phyloP scores from a whole-genome alignment of 257 asterid species.

The Nicotiana otophora region DNA sequence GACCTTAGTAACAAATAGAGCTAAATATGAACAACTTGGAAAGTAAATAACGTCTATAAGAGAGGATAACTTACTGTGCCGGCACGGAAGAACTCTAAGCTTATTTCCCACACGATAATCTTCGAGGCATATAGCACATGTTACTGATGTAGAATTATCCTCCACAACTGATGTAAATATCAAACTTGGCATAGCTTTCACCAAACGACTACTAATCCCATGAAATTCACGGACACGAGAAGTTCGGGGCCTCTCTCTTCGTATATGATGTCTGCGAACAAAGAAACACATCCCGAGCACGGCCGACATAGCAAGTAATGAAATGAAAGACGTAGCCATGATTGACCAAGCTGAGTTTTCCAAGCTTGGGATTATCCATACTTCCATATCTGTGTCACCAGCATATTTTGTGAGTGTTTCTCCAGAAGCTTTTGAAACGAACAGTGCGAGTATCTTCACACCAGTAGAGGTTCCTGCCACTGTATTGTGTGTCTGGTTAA shows the following conservation, averaged over 20 bases:
- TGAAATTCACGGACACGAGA: constrained; percentile 53
- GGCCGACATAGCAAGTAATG: constrained; percentile 68
- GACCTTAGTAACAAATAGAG: neutral
- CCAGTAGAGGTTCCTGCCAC: constrained; percentile 75
- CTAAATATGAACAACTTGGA: neutral
- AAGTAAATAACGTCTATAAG: neutral
- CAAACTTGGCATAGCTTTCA: constrained; percentile 79
- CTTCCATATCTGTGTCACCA: constrained; percentile 32
- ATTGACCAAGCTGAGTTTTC: constrained; percentile 74
- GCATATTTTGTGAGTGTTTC: constrained; percentile 47
- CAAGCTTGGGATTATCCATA: constrained; percentile 57
- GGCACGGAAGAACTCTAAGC: constrained; percentile 76
- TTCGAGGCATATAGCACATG: constrained; percentile 93
- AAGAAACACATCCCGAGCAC: constrained; percentile 77
- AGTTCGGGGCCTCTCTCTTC: constrained; percentile 44
- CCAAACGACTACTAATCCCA: constrained; percentile 77
- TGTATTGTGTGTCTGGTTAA: constrained; percentile 21
- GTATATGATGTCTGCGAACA: constrained; percentile 60
- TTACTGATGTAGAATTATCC: constrained; percentile 70
- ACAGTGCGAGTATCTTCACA: constrained; percentile 61
- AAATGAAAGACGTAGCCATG: constrained; percentile 65
- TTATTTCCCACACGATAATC: constrained; percentile 74
- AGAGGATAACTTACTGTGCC: constrained; percentile 61
- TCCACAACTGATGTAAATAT: constrained; percentile 66
- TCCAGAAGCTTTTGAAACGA: constrained; percentile 58